Evolutionary conservation across 2,329 filamentous ascomycete genomes (phyloP).

Genomic region (Helotiales sp.): DNA sequence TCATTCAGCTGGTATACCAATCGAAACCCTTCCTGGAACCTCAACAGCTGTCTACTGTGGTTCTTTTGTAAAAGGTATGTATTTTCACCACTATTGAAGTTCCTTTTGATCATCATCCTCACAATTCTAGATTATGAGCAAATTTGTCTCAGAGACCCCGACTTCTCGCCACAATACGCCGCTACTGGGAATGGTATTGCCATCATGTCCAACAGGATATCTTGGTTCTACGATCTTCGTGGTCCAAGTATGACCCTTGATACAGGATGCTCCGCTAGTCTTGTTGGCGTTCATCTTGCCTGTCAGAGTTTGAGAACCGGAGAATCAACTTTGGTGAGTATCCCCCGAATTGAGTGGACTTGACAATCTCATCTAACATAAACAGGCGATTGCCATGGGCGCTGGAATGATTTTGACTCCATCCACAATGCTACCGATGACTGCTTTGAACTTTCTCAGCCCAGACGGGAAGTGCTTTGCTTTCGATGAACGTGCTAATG

Average conservation of each 20-base stretch:
- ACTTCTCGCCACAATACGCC: slow-evolving; percentile 18
- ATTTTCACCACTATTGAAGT: neutral
- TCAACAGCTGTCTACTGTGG: slow-evolving; percentile 25
- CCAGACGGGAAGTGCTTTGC: slow-evolving; percentile 17
- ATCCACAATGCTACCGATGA: slow-evolving; percentile 11
- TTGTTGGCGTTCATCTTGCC: slow-evolving; percentile 45
- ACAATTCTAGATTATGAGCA: slow-evolving; percentile 16
- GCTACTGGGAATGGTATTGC: slow-evolving; percentile 19
- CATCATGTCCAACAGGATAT: slow-evolving; percentile 18
- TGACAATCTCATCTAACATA: neutral
- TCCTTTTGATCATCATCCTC: neutral
- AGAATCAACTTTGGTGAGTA: slow-evolving; percentile 12
- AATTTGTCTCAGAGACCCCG: slow-evolving; percentile 24
- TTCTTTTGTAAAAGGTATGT: slow-evolving; percentile 25
- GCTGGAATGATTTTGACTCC: slow-evolving; percentile 32
- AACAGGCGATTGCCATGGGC: slow-evolving; percentile 29
- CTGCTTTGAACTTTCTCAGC: slow-evolving; percentile 16
- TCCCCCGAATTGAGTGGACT: neutral
- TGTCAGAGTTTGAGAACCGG: slow-evolving; percentile 11
- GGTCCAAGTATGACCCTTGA: slow-evolving; percentile 51
- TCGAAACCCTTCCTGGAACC: slow-evolving; percentile 21
- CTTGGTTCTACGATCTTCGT: slow-evolving; percentile 46
- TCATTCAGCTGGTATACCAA: slow-evolving; percentile 25
- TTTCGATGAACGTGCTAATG: slow-evolving; percentile 36
- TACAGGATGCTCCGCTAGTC: slow-evolving; percentile 53